phyloP scores from a whole-genome alignment of 805 yeast species.

The Sugiyamaella boreocaroliniensis region DNA sequence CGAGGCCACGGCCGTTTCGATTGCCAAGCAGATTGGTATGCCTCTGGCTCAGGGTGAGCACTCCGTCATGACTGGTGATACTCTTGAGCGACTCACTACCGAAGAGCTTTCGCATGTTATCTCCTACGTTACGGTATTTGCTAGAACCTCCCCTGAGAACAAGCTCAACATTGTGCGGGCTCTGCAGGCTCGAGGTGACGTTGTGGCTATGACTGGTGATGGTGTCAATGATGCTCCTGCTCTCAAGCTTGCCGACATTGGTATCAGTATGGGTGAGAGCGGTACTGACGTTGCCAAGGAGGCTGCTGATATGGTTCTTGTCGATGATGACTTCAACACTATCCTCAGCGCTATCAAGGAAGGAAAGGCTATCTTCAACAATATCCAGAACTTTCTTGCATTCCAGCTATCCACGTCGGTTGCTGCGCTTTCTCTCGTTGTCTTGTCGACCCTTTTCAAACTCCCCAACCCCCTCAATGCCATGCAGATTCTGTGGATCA shows the following conservation, averaged over 20 bases:
- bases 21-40: constrained; percentile 87
- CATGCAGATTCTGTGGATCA: constrained; percentile 97
- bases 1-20: constrained; percentile 76
- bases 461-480: constrained; percentile 94
- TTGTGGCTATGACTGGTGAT: constrained; percentile 61
- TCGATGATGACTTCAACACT: constrained; percentile 94
- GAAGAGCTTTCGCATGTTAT: constrained; percentile 69
- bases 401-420: constrained; percentile 94
- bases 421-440: constrained; percentile 87
- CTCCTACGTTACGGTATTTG: constrained; percentile 79
- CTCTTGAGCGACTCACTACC: constrained; percentile 65
- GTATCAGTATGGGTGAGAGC: constrained; percentile 68
- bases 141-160: constrained; percentile 93
- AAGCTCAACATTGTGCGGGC: constrained; percentile 87
- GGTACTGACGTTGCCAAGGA: constrained; percentile 99
- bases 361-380: constrained; percentile 94
- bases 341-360: constrained; percentile 91
- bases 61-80: constrained; percentile 80
- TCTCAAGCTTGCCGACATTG: constrained; percentile 54
- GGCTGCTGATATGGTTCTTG: constrained; percentile 95
- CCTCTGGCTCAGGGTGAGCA: constrained; percentile 52
- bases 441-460: constrained; percentile 77
- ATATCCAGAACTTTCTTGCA: constrained; percentile 89
- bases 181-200: constrained; percentile 44
- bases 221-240: constrained; percentile 65